Base-by-base conservation (phyloP, 805 yeast species). In the Myxozyma neotropica region DNA sequence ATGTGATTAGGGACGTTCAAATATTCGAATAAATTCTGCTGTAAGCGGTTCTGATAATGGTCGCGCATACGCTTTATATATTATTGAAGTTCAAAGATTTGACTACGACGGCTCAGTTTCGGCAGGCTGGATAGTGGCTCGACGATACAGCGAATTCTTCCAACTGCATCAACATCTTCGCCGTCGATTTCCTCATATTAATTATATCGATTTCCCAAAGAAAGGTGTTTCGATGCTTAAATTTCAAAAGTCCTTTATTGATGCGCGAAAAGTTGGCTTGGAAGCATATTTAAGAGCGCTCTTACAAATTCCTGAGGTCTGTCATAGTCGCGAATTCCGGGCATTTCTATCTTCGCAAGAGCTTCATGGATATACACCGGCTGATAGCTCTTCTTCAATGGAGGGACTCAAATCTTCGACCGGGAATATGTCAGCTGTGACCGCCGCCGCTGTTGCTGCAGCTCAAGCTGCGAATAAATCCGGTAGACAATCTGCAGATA, bases 71-170 rank as follows among this genome's bases (percentile, higher is more conserved):
- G 83, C 84, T 3, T 75, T 88, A 51, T 92, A 92, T 72, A 80
- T 89, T 29, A 86, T 93, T 31, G 90, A 86, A 67, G 89, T 93
- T 3, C 85, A 84, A 54, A 86, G 84, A 70, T 75, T 68, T 8
- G 67, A 71, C 1, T 61, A 58, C 0, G 82, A 81, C 2, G 78
- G 76, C 2, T 70, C 75, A 6, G 78, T 80, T 4, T 76, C 82
- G 1, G 89, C 92, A 0, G 87, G 89, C 0, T 93, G 97, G 97
- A 83, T 89, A 54, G 88, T 91, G n/a, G 93, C 96, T 0, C 76
- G 97, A 66, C 77, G 98, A 58, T 92, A 85, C 69, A 88, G 88
- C 67, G 97, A 93, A 69, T 92, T 92, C 71, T 84, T 79, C 72
- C 82, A 80, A 62, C 75, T 92, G 35, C 84, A 92, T 69, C 83